Base-by-base conservation (phyloP, 2,329 filamentous ascomycete genomes). In the Niveomyces coronatus region DNA sequence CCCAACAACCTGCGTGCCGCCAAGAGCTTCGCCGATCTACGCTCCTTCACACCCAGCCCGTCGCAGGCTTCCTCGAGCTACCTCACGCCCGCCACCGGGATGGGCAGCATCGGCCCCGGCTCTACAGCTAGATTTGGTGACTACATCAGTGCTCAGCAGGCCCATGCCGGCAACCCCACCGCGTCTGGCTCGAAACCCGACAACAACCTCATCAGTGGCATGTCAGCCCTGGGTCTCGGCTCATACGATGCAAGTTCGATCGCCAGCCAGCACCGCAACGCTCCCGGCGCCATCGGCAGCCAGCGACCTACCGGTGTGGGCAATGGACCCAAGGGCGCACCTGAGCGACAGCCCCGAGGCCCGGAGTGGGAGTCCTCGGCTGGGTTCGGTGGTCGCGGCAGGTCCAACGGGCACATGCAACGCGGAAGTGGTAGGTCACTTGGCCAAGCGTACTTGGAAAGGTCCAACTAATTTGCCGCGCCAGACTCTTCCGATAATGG, bases 21-120 rank as follows among this genome's bases (percentile, higher is more conserved):
- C 45, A 96, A 96, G 68, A 96, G 89, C 35, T 95, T 95, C 57
- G 91, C 89, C 24, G 91, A 98, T 56, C 67, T 98, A 46, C 83
- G 89, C 47, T 94, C 88, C 1, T 94, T 93, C 63, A 95, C 88
- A 13, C 89, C 89, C 9, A 96, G 89, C 49, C 89, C 91, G 5
- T 89, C 85, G 3, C 94, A 91, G 10, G 57, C 61, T 1, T 86
- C 85, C 14, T 85, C 85, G 5, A 93, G 86, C 65, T 94, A 93
- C 56, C 59, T 64, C 18, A 61, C 52, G 4, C 54, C 61, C 4
- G 51, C 50, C 9, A 42, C 47, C n/a, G 61, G 60, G 19, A 54
- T 85, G 39, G 76, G 76, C 46, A 74, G 71, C 43, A 65, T 85
- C 48, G 51, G 51, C 31, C 46, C 53, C 26, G 51, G 49, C 31